Conservation (phyloP, 192 early-diverging fungal species). For the Radiomyces spectabilis region DNA sequence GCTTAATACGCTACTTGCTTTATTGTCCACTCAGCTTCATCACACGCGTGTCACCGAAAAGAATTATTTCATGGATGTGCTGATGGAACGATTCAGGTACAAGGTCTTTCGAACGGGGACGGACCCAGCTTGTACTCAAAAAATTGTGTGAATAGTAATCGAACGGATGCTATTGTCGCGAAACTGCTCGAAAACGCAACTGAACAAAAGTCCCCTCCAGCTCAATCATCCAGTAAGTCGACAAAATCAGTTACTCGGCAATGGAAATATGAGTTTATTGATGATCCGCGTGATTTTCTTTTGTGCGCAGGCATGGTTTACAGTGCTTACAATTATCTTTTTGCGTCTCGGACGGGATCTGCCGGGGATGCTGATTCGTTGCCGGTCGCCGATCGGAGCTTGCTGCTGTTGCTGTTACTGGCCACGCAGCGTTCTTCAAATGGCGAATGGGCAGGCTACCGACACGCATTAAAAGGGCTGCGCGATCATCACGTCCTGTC, state of each 20-base stretch:
- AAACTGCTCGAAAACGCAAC: slow-evolving; percentile 46
- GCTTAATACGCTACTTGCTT: slow-evolving; percentile 52
- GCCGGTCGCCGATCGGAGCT: slow-evolving; percentile 57
- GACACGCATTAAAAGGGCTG: slow-evolving; percentile 13
- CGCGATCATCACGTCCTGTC: slow-evolving; percentile 16
- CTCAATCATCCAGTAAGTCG: slow-evolving; percentile 32
- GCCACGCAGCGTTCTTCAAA: slow-evolving; percentile 9
- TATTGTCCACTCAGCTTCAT: slow-evolving; percentile 59
- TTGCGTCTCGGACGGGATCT: slow-evolving; percentile 37
- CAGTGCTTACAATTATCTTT: slow-evolving; percentile 62
- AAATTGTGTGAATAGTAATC: slow-evolving; percentile 37
- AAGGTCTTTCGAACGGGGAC: too few species aligned
- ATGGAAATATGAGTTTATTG: slow-evolving; percentile 1
- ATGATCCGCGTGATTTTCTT: too few species aligned
- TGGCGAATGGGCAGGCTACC: slow-evolving; percentile 1
- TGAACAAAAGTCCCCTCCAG: slow-evolving; percentile 37
- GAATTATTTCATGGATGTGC: slow-evolving; percentile 62
- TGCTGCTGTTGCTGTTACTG: slow-evolving; percentile 52
- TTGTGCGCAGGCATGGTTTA: slow-evolving; percentile 51
- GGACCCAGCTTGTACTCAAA: too few species aligned
- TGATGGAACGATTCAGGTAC: slow-evolving; percentile 52
- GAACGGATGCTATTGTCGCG: slow-evolving; percentile 47
- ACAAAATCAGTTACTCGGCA: slow-evolving; percentile 10
- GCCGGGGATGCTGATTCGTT: slow-evolving; percentile 32
- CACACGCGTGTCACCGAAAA: slow-evolving; percentile 24